Base-by-base conservation (phyloP, 305 asterid genomes). In the Fraxinus velutina region DNA sequence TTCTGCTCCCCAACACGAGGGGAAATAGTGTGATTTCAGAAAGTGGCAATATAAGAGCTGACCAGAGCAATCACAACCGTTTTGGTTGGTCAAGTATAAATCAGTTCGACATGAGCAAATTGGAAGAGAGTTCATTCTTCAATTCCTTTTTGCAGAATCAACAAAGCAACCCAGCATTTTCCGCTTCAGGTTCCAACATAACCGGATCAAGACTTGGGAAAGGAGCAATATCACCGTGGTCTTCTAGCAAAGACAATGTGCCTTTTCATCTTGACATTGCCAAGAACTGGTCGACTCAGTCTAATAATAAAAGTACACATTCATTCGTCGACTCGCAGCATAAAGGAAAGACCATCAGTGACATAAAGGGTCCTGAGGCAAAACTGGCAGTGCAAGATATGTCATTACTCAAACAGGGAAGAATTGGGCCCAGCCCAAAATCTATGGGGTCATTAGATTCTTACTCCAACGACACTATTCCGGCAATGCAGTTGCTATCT, bases 401-500 rank as follows among this genome's bases (percentile, higher is more conserved):
- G 64, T 76, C 84, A 73, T 68, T 81, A 33, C 42, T 82, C 22
- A 87, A 84, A 79, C 84, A 85, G 19, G 87, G 83, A 64, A 81
- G 78, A 64, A 75, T 79, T 2, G 85, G 80, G 30, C 44, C 83
- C 29, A 79, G 33, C 73, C 81, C 80, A 15, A 84, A 85, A 42
- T 78, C 88, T 22, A 39, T 32, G 3, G 91, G 87, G 5, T 83
- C 93, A 10, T 72, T 84, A 39, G 95, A 90, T 84, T 77, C 90
- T 78, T 89, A 89, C 76, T 81, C 87, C 8, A 92, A 92, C 12
- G 96, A 92, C 27, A 86, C 90, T n/a, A 94, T 92, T 84, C 98
- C 96, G 10, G 97, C 97, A 24, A 86, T 95, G 96, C 96, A 92
- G 78, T 80, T 95, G 87, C 88, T 94, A 21, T 92, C 95, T 55